Conservation (phyloP, 148 eudicot species). For the Fallopia convolvulus region DNA sequence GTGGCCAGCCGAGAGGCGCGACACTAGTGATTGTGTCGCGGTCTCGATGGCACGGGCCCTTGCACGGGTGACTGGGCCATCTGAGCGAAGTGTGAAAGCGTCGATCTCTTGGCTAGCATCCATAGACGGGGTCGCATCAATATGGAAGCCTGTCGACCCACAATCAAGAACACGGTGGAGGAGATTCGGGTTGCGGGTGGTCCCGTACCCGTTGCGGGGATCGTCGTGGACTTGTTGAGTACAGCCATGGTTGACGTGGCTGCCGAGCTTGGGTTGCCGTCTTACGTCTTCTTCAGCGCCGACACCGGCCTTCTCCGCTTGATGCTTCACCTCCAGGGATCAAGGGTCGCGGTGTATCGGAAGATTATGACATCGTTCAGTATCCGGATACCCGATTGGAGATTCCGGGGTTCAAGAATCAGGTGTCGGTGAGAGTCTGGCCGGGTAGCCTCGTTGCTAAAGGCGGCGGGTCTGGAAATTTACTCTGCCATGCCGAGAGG, state of each 20-base stretch:
- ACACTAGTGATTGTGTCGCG: too few relatives aligned
- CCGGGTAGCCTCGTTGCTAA: background rate
- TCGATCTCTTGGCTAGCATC: too few relatives aligned
- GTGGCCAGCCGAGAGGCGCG: too few relatives aligned
- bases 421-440: background rate
- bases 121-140: too few relatives aligned
- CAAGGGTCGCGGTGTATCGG: background rate
- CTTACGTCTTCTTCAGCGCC: conserved; percentile 19
- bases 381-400: background rate
- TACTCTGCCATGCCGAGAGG: background rate
- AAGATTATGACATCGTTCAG: background rate
- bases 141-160: conserved; percentile 6
- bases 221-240: conserved; percentile 30
- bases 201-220: conserved; percentile 5
- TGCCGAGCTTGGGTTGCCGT: conserved; percentile 14
- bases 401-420: background rate
- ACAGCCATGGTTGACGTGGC: conserved; percentile 20
- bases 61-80: too few relatives aligned
- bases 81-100: too few relatives aligned
- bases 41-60: too few relatives aligned
- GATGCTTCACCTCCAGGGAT: background rate
- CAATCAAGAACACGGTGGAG: background rate
- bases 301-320: too few relatives aligned
- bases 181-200: too few relatives aligned
- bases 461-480: background rate